phyloP scores from a whole-genome alignment of 441 rosid genomes.

The Biscutella laevigata region DNA sequence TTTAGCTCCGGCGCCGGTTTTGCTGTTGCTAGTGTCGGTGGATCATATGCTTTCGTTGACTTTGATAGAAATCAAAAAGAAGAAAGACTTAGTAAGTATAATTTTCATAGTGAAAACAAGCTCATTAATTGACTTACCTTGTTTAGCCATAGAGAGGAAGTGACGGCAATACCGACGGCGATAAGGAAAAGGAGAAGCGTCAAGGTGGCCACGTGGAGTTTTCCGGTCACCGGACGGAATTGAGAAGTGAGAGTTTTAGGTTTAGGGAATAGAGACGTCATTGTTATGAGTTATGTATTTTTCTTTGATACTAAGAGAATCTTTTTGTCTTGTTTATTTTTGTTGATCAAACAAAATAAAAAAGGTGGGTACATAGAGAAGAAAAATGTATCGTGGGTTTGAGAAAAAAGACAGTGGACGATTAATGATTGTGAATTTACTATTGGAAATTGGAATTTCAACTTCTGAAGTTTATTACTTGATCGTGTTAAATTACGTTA shows the following conservation, averaged over 20 bases:
- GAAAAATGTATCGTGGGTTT: too few species aligned
- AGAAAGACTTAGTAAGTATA: too few species aligned
- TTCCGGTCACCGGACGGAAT: constrained; percentile 24
- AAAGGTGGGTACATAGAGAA: too few species aligned
- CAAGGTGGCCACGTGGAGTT: constrained; percentile 27
- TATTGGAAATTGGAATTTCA: too few species aligned
- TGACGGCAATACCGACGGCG: constrained; percentile 24
- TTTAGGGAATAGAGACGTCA: constrained; percentile 22
- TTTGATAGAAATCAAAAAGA: too few species aligned
- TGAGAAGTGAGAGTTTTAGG: constrained; percentile 21
- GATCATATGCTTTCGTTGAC: constrained; percentile 14
- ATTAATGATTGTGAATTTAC: too few species aligned
- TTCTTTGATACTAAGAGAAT: neutral
- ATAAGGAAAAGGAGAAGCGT: constrained; percentile 30
- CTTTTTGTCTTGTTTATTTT: neutral
- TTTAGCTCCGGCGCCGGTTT: constrained; percentile 19
- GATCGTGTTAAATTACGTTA: too few species aligned
- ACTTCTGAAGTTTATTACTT: too few species aligned
- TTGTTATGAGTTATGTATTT: constrained; percentile 2
- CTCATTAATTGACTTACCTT: constrained; percentile 25
- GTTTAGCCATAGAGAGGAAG: constrained; percentile 32
- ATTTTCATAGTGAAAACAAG: neutral
- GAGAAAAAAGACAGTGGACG: too few species aligned
- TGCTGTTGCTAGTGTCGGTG: constrained; percentile 14
- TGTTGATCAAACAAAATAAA: too few species aligned